Evolutionary conservation across 345 rosid genomes (phyloP).

Genomic region (Trapa incisa): DNA sequence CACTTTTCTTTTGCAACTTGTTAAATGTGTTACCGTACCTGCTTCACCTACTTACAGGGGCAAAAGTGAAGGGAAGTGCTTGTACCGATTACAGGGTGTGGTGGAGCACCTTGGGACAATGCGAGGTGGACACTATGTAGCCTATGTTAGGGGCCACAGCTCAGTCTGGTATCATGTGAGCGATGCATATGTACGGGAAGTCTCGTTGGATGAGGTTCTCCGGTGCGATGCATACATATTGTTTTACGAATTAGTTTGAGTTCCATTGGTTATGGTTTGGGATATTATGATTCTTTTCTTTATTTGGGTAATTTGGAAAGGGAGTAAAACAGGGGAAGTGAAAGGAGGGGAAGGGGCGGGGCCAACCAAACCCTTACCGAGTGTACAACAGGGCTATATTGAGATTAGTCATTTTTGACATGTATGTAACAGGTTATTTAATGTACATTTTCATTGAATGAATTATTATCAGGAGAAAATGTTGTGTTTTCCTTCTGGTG

Average conservation of each 20-base stretch:
- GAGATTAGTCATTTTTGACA: constrained; percentile 5
- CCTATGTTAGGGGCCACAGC: constrained; percentile 54
- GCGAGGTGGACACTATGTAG: constrained; percentile 93
- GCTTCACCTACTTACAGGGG: constrained; percentile 21
- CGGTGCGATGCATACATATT: constrained; percentile 77
- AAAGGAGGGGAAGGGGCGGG: not conserved
- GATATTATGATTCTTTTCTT: constrained; percentile 7
- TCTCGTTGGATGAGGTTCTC: constrained; percentile 64
- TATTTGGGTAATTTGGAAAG: too few relatives aligned
- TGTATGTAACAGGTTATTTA: not conserved
- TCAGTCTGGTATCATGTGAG: constrained; percentile 59
- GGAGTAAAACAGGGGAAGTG: too few relatives aligned
- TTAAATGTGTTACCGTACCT: not conserved
- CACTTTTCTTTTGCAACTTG: not conserved
- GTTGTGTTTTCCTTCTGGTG: not conserved
- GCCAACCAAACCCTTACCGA: not conserved
- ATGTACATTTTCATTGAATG: not conserved
- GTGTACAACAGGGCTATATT: not conserved
- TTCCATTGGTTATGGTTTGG: constrained; percentile 4
- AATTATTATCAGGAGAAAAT: not conserved
- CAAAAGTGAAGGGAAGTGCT: constrained; percentile 17
- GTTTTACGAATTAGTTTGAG: constrained; percentile 56
- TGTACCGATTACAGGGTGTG: constrained; percentile 57
- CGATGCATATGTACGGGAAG: constrained; percentile 63
- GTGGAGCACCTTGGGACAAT: constrained; percentile 90